phyloP scores from a whole-genome alignment of 1,284 basidiomycete genomes.

The Ceraceosorus guamensis region DNA sequence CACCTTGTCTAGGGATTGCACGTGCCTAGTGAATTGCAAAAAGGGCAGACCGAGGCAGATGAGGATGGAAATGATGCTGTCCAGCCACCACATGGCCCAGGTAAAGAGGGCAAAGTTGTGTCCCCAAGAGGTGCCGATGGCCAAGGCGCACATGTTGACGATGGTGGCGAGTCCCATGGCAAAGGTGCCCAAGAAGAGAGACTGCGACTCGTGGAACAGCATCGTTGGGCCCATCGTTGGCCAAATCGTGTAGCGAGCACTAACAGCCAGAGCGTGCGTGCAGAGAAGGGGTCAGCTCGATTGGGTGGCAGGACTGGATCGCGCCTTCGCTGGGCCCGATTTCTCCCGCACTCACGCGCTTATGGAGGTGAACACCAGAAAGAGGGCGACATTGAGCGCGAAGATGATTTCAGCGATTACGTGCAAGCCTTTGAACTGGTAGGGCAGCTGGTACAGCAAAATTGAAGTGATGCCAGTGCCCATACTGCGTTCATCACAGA shows the following conservation, averaged over 20 bases:
- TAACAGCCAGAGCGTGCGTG: slow-evolving; percentile 42
- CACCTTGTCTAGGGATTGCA: slow-evolving; percentile 54
- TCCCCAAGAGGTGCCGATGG: slow-evolving; percentile 52
- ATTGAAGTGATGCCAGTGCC: slow-evolving; percentile 53
- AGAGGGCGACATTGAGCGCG: slow-evolving; percentile 62
- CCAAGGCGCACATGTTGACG: slow-evolving; percentile 55
- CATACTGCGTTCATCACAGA: slow-evolving; percentile 24
- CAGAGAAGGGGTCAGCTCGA: neutral
- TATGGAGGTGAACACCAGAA: slow-evolving; percentile 55
- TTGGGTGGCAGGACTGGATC: neutral
- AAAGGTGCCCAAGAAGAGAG: slow-evolving; percentile 63
- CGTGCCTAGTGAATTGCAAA: slow-evolving; percentile 62
- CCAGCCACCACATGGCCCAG: slow-evolving; percentile 69
- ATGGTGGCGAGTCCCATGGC: slow-evolving; percentile 66
- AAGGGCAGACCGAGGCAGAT: slow-evolving; percentile 63
- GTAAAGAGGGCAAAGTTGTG: slow-evolving; percentile 57
- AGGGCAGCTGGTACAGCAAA: slow-evolving; percentile 52
- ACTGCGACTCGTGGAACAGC: slow-evolving; percentile 59
- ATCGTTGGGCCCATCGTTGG: slow-evolving; percentile 57
- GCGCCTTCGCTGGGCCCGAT: too few relatives aligned
- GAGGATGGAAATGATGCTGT: slow-evolving; percentile 57
- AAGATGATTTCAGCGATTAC: slow-evolving; percentile 55
- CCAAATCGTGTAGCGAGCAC: slow-evolving; percentile 57
- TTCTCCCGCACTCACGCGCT: slow-evolving; percentile 19
- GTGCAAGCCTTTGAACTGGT: slow-evolving; percentile 49